Evolutionary conservation across 2,329 filamentous ascomycete species (phyloP).

Genomic region (Mariannaea elegans): DNA sequence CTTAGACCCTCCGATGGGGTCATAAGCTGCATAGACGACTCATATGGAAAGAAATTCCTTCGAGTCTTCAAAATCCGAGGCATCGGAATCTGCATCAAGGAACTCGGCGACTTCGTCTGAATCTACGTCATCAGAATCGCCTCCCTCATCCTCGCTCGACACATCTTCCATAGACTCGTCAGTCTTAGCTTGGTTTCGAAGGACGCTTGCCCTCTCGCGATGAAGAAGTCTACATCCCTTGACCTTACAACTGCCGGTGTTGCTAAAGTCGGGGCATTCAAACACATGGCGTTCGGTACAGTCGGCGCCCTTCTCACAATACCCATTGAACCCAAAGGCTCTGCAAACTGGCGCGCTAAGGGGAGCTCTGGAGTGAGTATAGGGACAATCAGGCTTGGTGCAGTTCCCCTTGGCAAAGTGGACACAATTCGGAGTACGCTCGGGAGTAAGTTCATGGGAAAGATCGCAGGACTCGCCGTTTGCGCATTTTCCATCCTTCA

Average conservation of each 20-base stretch:
- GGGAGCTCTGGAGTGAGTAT: constrained; percentile 83
- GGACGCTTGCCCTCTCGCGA: constrained; percentile 83
- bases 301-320: constrained; percentile 81
- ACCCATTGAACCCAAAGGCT: constrained; percentile 85
- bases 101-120: constrained; percentile 78
- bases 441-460: constrained; percentile 83
- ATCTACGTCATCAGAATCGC: constrained; percentile 81
- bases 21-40: constrained; percentile 19
- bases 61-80: constrained; percentile 64
- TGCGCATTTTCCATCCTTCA: constrained; percentile 81
- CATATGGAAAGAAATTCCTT: constrained; percentile 66
- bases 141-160: constrained; percentile 79
- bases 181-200: constrained; percentile 71
- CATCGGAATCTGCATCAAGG: constrained; percentile 63
- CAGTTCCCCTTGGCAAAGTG: constrained; percentile 93
- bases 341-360: constrained; percentile 83
- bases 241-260: constrained; percentile 83
- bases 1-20: background rate
- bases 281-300: constrained; percentile 88
- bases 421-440: constrained; percentile 87
- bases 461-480: constrained; percentile 86
- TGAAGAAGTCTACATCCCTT: constrained; percentile 87
- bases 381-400: constrained; percentile 85
- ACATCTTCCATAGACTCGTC: constrained; percentile 72
- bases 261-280: constrained; percentile 96